Evolutionary conservation across 192 early-diverging fungal species (phyloP).

Genomic region (Pecoramyces ruminantium): DNA sequence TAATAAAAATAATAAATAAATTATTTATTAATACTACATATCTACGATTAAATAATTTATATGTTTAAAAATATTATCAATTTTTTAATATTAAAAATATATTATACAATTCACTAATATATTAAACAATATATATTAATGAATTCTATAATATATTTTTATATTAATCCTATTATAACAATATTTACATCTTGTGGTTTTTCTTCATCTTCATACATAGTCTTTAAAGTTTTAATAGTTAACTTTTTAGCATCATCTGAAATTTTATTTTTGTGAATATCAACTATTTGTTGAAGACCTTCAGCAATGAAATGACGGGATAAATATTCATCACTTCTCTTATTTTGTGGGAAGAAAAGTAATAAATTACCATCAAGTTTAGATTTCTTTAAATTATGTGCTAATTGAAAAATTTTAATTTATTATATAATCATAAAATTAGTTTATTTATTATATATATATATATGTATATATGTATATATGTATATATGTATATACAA

Average conservation of each 20-base stretch:
- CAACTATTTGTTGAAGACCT: conserved; percentile 74
- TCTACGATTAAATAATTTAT: no score
- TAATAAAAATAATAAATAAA: no score
- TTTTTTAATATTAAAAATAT: no score
- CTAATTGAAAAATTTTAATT: no score
- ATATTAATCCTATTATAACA: neutral
- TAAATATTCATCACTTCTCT: conserved; percentile 74
- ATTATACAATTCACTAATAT: no score
- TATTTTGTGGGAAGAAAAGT: conserved; percentile 85
- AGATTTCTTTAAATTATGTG: conserved; percentile 41
- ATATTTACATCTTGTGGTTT: conserved; percentile 30
- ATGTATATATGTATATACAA: no score
- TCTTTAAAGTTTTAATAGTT: conserved; percentile 35
- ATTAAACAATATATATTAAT: no score
- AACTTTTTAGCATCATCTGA: conserved; percentile 44
- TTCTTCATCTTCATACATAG: conserved; percentile 40
- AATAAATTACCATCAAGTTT: conserved; percentile 57
- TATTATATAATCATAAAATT: no score
- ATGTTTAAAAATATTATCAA: no score
- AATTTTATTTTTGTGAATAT: conserved; percentile 59
- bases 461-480: no score
- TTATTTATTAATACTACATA: no score
- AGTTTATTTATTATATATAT: no score
- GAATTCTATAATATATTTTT: neutral
- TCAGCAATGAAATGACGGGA: conserved; percentile 83